Conservation (phyloP, 139 green algal genomes). For the Chlorella sp. region DNA sequence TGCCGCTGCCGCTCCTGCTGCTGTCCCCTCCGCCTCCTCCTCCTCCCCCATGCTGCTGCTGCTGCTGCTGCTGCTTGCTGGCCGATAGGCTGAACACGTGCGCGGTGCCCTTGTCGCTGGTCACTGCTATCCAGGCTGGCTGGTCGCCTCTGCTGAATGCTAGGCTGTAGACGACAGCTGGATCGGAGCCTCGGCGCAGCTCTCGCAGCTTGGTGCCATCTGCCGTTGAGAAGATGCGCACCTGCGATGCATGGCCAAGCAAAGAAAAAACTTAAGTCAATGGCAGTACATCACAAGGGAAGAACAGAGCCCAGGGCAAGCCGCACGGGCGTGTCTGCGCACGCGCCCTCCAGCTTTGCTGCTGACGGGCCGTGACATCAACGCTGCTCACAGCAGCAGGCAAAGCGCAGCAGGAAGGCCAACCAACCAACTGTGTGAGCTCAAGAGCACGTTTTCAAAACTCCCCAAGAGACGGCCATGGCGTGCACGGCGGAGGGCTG, state of each 20-base stretch:
- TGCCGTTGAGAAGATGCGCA: constrained; percentile 90
- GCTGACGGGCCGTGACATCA: too few species aligned
- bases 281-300: too few species aligned
- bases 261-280: too few species aligned
- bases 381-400: too few species aligned
- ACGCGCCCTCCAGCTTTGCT: too few species aligned
- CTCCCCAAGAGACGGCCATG: too few species aligned
- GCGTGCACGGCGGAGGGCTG: too few species aligned
- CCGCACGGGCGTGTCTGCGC: too few species aligned
- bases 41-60: neutral
- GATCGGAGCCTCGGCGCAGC: constrained; percentile 89
- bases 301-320: too few species aligned
- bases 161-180: constrained; percentile 87
- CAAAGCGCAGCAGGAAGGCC: too few species aligned
- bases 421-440: too few species aligned
- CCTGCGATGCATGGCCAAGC: constrained; percentile 34
- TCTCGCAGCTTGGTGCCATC: constrained; percentile 88
- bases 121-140: constrained; percentile 86
- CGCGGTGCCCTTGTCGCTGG: constrained; percentile 91
- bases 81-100: constrained; percentile 69
- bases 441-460: too few species aligned
- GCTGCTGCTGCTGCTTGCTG: constrained; percentile 5
- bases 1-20: constrained; percentile 4
- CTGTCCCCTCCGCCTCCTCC: neutral
- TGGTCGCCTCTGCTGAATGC: constrained; percentile 70